A percentile compares a stretch with the other conserved stretches of the same genome.
These are phyloP conservation scores for Ustilago xerochloae DNA, from an alignment of 1,284 basidiomycete genomes.

Conservation along the genomic window DNA sequence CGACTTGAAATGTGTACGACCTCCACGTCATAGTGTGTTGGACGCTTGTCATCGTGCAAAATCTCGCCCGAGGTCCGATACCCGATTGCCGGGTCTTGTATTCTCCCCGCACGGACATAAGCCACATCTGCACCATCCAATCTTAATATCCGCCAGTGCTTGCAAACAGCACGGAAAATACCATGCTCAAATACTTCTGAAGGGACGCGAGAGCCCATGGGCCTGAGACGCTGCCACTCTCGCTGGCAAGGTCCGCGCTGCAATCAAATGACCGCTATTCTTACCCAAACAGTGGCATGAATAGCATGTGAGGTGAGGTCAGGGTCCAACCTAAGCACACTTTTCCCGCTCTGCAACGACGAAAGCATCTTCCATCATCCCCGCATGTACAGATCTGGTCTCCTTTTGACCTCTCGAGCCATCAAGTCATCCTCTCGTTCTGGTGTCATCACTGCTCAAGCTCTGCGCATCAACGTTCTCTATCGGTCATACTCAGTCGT, in stretches of 20 bases:
- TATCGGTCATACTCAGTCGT: background rate
- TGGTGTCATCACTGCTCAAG: no score
- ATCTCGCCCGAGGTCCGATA: constrained; percentile 4
- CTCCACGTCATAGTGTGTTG: constrained; percentile 37
- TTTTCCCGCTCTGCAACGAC: background rate
- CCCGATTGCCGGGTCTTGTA: background rate
- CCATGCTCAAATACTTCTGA: no score
- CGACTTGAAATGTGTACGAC: background rate
- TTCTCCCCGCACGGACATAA: background rate
- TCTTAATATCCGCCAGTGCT: no score
- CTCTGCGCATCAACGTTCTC: no score
- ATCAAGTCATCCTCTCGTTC: no score
- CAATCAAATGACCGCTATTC: no score
- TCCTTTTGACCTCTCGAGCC: background rate
- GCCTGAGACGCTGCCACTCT: no score
- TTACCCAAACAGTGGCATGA: background rate
- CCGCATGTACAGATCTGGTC: background rate
- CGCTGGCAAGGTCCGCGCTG: no score
- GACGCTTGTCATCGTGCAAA: constrained; percentile 17
- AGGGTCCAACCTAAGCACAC: background rate
- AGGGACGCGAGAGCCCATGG: no score
- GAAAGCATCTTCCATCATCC: background rate
- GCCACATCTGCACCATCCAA: background rate
- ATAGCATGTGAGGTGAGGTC: background rate
- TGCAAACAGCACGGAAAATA: no score